Percentiles rank a stretch among this genome's conserved stretches.
phyloP scores from a whole-genome alignment of 768 basidiomycete species.

The Imleria badia region DNA sequence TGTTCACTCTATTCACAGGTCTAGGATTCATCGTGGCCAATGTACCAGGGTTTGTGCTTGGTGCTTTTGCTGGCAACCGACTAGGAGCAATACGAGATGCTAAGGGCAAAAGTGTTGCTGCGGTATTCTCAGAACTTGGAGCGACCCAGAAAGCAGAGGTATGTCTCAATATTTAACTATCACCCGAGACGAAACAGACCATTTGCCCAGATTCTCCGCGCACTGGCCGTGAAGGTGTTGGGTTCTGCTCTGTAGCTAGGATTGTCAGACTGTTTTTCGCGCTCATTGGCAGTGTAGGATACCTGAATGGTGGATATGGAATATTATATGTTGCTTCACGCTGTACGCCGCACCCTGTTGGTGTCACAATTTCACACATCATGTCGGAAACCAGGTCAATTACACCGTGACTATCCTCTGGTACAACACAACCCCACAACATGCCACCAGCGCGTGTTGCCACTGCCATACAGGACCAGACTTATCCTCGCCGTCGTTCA shows the following conservation, averaged over 20 bases:
- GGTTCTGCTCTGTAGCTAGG: slow-evolving; percentile 51
- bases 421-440: not conserved
- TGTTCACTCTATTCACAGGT: slow-evolving; percentile 38
- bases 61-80: slow-evolving; percentile 86
- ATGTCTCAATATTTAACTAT: slow-evolving; percentile 18
- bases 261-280: not conserved
- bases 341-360: not conserved
- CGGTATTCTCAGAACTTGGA: slow-evolving; percentile 79
- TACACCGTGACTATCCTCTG: not conserved
- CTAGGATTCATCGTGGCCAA: slow-evolving; percentile 59
- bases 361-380: slow-evolving; percentile 7
- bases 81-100: slow-evolving; percentile 90
- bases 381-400: not conserved
- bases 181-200: not conserved
- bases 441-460: slow-evolving; percentile 10
- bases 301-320: not conserved
- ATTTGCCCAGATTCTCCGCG: slow-evolving; percentile 65
- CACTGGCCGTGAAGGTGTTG: slow-evolving; percentile 79
- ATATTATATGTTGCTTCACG: not conserved
- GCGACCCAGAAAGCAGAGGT: slow-evolving; percentile 87
- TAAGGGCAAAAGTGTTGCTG: slow-evolving; percentile 90
- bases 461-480: not conserved
- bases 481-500: slow-evolving; percentile 4
- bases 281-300: slow-evolving; percentile 14
- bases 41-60: slow-evolving; percentile 81